phyloP scores from a whole-genome alignment of 1,284 basidiomycete species.

The Hemileia vastatrix region DNA sequence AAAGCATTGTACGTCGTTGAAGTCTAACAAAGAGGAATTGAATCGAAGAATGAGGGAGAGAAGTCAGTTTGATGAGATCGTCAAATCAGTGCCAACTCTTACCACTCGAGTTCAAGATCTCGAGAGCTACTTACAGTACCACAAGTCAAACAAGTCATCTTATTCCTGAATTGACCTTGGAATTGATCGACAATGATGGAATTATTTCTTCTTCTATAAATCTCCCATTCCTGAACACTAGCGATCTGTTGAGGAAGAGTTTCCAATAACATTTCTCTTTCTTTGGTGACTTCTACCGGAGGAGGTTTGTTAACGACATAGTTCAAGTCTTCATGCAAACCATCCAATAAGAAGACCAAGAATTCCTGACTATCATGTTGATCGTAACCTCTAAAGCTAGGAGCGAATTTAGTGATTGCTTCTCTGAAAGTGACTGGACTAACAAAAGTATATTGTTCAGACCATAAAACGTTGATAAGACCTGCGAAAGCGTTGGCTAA shows the following conservation, averaged over 20 bases:
- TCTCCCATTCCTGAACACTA: conserved; percentile 81
- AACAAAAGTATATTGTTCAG: conserved; percentile 69
- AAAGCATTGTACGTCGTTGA: conserved; percentile 96
- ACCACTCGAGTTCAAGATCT: too few species aligned
- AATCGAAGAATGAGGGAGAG: neutral
- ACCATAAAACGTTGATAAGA: conserved; percentile 77
- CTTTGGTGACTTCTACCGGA: conserved; percentile 59
- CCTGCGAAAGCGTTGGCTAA: conserved; percentile 73
- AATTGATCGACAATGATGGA: conserved; percentile 92
- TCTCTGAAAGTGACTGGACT: conserved; percentile 76
- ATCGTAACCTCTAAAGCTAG: conserved; percentile 77
- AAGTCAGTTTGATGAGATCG: neutral
- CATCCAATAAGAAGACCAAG: conserved; percentile 83
- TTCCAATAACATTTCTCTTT: conserved; percentile 77
- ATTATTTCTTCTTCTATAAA: conserved; percentile 81
- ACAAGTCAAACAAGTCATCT: conserved; percentile 81
- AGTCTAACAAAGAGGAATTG: conserved; percentile 53
- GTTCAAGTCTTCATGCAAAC: conserved; percentile 92
- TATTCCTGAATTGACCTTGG: conserved; percentile 90
- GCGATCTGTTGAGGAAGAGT: conserved; percentile 74
- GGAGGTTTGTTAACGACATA: conserved; percentile 69
- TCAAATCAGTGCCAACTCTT: too few species aligned
- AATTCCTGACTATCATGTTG: conserved; percentile 99
- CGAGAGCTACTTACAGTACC: conserved; percentile 56
- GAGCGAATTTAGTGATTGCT: conserved; percentile 67